These are phyloP conservation scores for Lasiodiplodia theobromae DNA, from an alignment of 2,329 filamentous ascomycete species.

Conservation along the genomic window DNA sequence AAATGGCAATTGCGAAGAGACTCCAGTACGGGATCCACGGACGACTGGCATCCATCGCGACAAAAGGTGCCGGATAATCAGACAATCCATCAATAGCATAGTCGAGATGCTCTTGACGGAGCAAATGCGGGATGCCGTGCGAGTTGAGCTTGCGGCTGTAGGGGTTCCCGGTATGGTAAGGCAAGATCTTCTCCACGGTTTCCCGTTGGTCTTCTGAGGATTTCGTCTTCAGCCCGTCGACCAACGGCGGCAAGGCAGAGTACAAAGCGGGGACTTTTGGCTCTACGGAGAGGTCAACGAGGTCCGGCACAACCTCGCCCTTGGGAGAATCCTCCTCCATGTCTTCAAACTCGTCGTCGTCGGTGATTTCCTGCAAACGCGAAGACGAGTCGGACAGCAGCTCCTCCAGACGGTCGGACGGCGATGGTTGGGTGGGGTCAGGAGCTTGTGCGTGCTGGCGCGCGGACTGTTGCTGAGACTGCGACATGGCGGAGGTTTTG, in stretches of 20 bases:
- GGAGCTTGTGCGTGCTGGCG: constrained; percentile 23
- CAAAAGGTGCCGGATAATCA: constrained; percentile 73
- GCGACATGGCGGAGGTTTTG: constrained; percentile 20
- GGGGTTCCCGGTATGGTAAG: constrained; percentile 66
- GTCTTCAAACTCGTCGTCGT: constrained; percentile 47
- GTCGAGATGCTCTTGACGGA: constrained; percentile 64
- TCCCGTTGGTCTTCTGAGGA: constrained; percentile 73
- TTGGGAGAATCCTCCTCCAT: constrained; percentile 36
- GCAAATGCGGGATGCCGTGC: constrained; percentile 77
- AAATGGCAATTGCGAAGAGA: constrained; percentile 73
- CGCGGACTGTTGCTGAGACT: background rate
- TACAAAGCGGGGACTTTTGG: constrained; percentile 41
- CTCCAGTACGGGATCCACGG: constrained; percentile 98
- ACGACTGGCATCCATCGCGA: constrained; percentile 81
- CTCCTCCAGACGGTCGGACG: constrained; percentile 28
- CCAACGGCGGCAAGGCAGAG: constrained; percentile 60
- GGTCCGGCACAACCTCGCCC: constrained; percentile 21
- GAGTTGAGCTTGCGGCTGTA: constrained; percentile 66
- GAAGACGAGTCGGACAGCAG: constrained; percentile 27
- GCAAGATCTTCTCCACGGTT: constrained; percentile 72
- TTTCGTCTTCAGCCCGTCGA: constrained; percentile 70
- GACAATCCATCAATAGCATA: constrained; percentile 66
- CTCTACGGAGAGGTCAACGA: constrained; percentile 30
- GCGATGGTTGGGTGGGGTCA: constrained; percentile 35
- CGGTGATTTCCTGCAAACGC: constrained; percentile 48